Conservation (phyloP, 2,329 filamentous ascomycete species). For the Fusarium succisae region DNA sequence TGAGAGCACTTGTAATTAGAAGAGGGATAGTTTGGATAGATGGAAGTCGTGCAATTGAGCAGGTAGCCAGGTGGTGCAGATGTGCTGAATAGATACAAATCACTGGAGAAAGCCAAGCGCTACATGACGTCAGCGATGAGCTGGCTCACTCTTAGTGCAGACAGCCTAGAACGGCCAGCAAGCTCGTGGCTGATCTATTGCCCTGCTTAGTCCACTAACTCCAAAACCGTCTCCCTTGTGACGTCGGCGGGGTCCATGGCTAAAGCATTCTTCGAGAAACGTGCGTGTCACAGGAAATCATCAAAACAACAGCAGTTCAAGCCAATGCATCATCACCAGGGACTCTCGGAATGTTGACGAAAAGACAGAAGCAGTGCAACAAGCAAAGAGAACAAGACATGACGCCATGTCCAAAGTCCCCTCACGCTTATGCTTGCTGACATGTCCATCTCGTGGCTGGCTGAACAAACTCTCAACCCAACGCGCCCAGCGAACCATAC, state of each 20-base stretch:
- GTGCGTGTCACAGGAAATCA: background rate
- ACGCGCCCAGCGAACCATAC: background rate
- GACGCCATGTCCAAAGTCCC: background rate
- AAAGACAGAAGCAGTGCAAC: background rate
- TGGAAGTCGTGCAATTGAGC: background rate
- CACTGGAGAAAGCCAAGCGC: background rate
- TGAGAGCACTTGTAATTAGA: rapidly evolving
- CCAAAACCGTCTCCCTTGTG: background rate
- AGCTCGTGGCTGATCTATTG: background rate
- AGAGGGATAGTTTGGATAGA: rapidly evolving
- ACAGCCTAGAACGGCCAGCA: background rate
- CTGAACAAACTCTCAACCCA: background rate
- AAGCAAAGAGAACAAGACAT: background rate
- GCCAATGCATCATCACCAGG: background rate
- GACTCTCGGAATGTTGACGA: background rate
- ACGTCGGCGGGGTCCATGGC: too few relatives aligned
- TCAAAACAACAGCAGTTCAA: background rate
- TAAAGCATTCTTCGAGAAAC: background rate
- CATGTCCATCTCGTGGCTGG: background rate
- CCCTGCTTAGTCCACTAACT: background rate
- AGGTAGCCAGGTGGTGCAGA: too few relatives aligned
- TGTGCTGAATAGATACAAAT: background rate
- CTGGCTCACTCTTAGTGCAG: background rate
- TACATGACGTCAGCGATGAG: background rate
- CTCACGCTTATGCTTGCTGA: background rate